These are phyloP conservation scores for Colletotrichum australisinense DNA, from an alignment of 2,329 filamentous ascomycete species.

Conservation along the genomic window DNA sequence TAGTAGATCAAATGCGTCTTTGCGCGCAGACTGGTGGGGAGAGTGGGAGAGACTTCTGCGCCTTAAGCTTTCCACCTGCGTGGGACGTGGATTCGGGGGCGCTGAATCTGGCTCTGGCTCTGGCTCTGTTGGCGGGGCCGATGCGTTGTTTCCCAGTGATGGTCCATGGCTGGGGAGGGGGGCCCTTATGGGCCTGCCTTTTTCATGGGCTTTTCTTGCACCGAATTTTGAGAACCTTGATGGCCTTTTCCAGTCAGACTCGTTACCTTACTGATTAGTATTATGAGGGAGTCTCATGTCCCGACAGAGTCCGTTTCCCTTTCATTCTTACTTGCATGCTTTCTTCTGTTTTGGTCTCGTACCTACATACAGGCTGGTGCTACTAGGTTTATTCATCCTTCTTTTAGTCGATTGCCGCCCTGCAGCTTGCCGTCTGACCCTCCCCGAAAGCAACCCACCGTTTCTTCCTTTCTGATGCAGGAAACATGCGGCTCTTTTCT, in stretches of 20 bases:
- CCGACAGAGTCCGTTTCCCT: slow-evolving; percentile 29
- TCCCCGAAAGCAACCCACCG: slow-evolving; percentile 18
- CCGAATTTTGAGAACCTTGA: slow-evolving; percentile 6
- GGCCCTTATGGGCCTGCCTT: slow-evolving; percentile 14
- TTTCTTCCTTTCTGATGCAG: background rate
- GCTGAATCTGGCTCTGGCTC: slow-evolving; percentile 11
- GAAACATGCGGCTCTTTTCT: slow-evolving; percentile 11
- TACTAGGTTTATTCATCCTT: background rate
- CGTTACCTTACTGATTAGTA: background rate
- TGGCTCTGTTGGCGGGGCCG: slow-evolving; percentile 21
- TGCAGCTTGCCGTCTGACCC: slow-evolving; percentile 28
- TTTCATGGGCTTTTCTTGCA: slow-evolving; percentile 3
- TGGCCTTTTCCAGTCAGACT: background rate
- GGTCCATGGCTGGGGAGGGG: background rate
- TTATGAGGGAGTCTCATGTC: slow-evolving; percentile 16
- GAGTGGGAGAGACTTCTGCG: slow-evolving; percentile 10
- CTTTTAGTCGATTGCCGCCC: background rate
- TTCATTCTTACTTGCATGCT: slow-evolving; percentile 17
- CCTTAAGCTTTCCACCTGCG: slow-evolving; percentile 31
- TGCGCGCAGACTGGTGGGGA: slow-evolving; percentile 2
- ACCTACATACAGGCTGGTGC: background rate
- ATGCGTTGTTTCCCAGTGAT: slow-evolving; percentile 27
- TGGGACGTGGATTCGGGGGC: slow-evolving; percentile 20
- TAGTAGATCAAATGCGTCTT: slow-evolving; percentile 15
- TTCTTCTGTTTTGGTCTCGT: background rate